Evolutionary conservation across 176 grass and related monocot species (phyloP), one percentile per base, ranked within the genome.

Genomic region (Poa annua): DNA sequence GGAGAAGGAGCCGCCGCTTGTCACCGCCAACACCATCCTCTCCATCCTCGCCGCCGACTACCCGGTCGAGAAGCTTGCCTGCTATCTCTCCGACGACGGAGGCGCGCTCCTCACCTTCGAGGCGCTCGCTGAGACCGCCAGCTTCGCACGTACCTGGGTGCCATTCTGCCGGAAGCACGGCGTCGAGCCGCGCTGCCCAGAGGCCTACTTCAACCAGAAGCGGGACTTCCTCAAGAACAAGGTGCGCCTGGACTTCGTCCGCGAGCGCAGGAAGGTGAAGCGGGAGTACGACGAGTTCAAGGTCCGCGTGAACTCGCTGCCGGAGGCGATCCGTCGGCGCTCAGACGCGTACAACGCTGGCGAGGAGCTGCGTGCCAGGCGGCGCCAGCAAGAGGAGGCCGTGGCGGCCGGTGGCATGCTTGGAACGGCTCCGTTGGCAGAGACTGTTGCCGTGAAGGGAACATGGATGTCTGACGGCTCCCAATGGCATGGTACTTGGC

Each of bases 261-360:
- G 91, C 7, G 96, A 96, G 89, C 59, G 93, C 19, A 38, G 96
- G 36, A 96, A 93, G 80, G 92, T 99, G 29, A 96, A 99, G 89
- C 70, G 96, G 4, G 96, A 99, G 87, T 99, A 99, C 38, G 96
- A 95, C 15, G 96, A 99, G 83, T 96, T 99, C 84, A 97, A 91
- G 77, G 94, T 97, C 8, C 1, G 86, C 25, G 78, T 92, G 1
- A 98, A 98, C 54, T 95, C 93, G 34, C 36, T 93, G 57, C 80
- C 96, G 0, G 96, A 96, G 32, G 88, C 85, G 5, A 99, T 95
- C 11, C 71, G 96, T 4, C 73, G 96, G 33, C 83, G 96, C 48
- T 98, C 96, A 1, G 96, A 98, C 8, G 96, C 96, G 0, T 98
- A 98, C 74, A 99, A 99, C 48, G 89, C 96, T 3, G 91, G 94